A percentile compares a stretch with the other conserved stretches of the same genome.
phyloP scores from a whole-genome alignment of 441 rosid species.

The Eruca vesicaria region DNA sequence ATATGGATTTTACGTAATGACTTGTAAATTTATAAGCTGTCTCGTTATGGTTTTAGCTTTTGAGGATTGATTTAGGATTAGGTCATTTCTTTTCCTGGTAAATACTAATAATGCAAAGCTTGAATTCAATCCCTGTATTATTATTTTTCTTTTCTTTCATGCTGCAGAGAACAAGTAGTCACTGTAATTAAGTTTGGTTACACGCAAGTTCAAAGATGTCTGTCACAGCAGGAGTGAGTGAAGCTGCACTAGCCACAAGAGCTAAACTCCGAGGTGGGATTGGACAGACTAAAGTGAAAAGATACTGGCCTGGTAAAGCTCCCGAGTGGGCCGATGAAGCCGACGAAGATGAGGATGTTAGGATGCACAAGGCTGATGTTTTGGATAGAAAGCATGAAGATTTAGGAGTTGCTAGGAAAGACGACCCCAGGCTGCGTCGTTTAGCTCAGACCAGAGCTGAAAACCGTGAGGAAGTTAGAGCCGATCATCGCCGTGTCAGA shows the following conservation, averaged over 20 bases:
- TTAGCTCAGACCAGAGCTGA: slow-evolving; percentile 69
- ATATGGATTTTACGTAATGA: background rate
- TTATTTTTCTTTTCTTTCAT: background rate
- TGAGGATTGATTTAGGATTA: background rate
- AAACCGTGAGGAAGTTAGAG: slow-evolving; percentile 80
- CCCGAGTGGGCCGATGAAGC: slow-evolving; percentile 89
- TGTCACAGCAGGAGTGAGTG: slow-evolving; percentile 81
- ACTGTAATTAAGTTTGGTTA: no score
- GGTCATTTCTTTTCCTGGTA: background rate
- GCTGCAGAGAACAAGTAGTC: background rate
- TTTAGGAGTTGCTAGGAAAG: slow-evolving; percentile 44
- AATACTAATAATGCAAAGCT: background rate
- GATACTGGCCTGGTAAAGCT: slow-evolving; percentile 95
- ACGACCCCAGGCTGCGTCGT: slow-evolving; percentile 86
- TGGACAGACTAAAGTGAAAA: slow-evolving; percentile 75
- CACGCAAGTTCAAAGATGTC: no score
- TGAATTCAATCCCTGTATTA: background rate
- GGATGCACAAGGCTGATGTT: slow-evolving; percentile 52
- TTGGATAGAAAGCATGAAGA: slow-evolving; percentile 56
- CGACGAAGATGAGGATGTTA: slow-evolving; percentile 74
- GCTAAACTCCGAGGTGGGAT: slow-evolving; percentile 79
- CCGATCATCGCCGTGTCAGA: slow-evolving; percentile 76
- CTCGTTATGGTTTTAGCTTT: no score
- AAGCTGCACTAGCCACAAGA: slow-evolving; percentile 54
- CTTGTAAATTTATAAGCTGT: background rate